A percentile compares a stretch with the other conserved stretches of the same genome.
These are phyloP conservation scores for Ophiorrhiza pumila DNA, from an alignment of 257 asterid genomes.

Conservation along the genomic window DNA sequence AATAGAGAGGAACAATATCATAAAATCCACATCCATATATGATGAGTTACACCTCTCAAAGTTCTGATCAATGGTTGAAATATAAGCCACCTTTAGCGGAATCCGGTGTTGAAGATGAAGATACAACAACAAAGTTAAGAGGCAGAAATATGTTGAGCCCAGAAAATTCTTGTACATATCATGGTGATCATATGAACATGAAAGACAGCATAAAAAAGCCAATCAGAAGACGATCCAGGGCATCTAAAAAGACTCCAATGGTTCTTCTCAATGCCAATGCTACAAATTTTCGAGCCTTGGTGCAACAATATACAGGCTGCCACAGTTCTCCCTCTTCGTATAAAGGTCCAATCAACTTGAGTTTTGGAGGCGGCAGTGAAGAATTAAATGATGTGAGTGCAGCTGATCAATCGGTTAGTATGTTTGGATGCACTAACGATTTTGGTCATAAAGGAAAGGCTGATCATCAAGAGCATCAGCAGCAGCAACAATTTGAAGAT, in stretches of 20 bases:
- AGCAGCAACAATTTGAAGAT: not conserved
- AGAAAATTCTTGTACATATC: not conserved
- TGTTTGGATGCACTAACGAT: not conserved
- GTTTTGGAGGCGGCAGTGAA: constrained; percentile 28
- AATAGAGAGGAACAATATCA: not conserved
- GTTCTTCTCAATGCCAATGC: constrained; percentile 24
- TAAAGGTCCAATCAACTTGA: constrained; percentile 60
- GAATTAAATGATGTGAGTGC: not conserved
- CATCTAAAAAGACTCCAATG: constrained; percentile 29
- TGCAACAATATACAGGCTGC: constrained; percentile 62
- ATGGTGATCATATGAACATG: constrained; percentile 10
- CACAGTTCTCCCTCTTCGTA: constrained; percentile 21
- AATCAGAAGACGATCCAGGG: constrained; percentile 24
- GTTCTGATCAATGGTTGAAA: not conserved
- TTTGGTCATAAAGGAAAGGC: not conserved
- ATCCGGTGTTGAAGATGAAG: not conserved
- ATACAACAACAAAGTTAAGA: not conserved
- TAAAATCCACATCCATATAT: not conserved
- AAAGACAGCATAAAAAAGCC: constrained; percentile 7
- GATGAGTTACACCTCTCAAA: constrained; percentile 5
- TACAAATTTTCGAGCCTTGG: constrained; percentile 30
- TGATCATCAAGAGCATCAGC: not conserved
- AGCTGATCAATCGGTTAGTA: not conserved
- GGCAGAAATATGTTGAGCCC: not conserved
- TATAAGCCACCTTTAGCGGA: not conserved